Base-by-base conservation (phyloP, 331 rosid species). In the Spiraea crenata region DNA sequence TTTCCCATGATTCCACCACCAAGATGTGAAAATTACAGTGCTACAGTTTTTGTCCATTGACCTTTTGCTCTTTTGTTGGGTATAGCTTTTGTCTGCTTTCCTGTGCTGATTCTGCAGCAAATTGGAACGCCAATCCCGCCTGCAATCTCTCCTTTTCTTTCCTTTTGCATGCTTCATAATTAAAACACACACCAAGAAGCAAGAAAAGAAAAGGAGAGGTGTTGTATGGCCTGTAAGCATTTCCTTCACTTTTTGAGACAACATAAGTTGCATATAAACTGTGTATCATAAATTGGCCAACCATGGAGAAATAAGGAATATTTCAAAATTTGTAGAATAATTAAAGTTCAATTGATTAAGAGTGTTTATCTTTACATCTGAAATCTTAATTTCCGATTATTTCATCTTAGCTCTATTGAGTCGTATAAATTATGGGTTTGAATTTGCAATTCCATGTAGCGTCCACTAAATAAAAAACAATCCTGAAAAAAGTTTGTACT, bases 121-220 rank as follows among this genome's bases (percentile, higher is more conserved):
- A 77, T 81, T 76, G 72, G 74, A 82, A 79, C 92, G 88, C 80
- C 86, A 88, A 88, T 90, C 80, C 57, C 89, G 89, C 87, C 96
- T 72, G 81, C 86, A 86, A 81, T 88, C 73, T 74, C 64, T 71
- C 61, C 71, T 39, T 40, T 68, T 79, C 20, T 47, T 59, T 51
- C 70, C 74, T 76, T 75, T 76, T 76, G 56, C 75, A 62, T 62
- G 78, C 63, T 80, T 74, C 67, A 63, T 76, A 72, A 57, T 77
- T 15, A 73, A 62, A 73, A 81, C 48, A 74, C 72, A 64, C 7
- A 71, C 46, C 41, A 70, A 56, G 69, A 42, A 73, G 57, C 70
- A 68, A 71, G 15, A 67, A 61, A 65, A 56, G 20, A n/a, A 74
- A 51, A 74, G 35, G 47, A 51, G 13, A 69, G 58, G 38, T 77